Percentiles rank a stretch among this genome's conserved stretches.
phyloP scores from a whole-genome alignment of 768 basidiomycete species.

The Boletus subcaerulescens region DNA sequence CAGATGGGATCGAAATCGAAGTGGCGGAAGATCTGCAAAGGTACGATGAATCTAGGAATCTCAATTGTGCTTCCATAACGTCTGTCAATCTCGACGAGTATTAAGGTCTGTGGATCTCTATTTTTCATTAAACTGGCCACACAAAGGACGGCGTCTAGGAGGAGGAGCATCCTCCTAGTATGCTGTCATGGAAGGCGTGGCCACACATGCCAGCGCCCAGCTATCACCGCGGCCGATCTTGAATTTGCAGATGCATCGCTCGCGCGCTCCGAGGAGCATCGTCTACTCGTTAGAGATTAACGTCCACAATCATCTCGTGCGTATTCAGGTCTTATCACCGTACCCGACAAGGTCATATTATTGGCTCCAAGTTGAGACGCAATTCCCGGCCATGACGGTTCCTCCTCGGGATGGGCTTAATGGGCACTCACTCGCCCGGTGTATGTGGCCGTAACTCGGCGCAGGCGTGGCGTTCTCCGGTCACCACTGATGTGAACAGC shows the following conservation, averaged over 20 bases:
- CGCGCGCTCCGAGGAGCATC: slow-evolving; percentile 26
- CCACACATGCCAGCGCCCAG: background rate
- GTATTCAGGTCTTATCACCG: slow-evolving; percentile 3
- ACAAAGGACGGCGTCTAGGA: slow-evolving; percentile 15
- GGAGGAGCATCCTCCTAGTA: slow-evolving; percentile 3
- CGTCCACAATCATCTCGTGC: slow-evolving; percentile 12
- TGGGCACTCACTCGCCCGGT: background rate
- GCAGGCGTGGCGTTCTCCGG: slow-evolving; percentile 22
- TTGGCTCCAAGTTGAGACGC: background rate
- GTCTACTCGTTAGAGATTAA: slow-evolving; percentile 20
- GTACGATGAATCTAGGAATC: slow-evolving; percentile 21
- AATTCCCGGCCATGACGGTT: slow-evolving; percentile 7
- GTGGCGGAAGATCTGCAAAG: slow-evolving; percentile 20
- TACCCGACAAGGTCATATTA: slow-evolving; percentile 23
- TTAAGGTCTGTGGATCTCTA: slow-evolving; percentile 21
- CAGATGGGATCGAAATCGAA: slow-evolving; percentile 19
- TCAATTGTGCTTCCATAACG: slow-evolving; percentile 12
- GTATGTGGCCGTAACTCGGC: background rate
- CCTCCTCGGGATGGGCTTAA: background rate
- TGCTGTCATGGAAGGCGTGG: slow-evolving; percentile 12
- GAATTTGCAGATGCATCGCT: background rate
- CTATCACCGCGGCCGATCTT: slow-evolving; percentile 29
- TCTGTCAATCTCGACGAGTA: slow-evolving; percentile 23
- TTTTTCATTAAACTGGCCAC: slow-evolving; percentile 1
- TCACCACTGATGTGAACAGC: slow-evolving; percentile 4